A percentile compares a stretch with the other conserved stretches of the same genome.
Evolutionary conservation across 257 asterid species (phyloP).

Genomic region (Oldenlandia corymbosa): DNA sequence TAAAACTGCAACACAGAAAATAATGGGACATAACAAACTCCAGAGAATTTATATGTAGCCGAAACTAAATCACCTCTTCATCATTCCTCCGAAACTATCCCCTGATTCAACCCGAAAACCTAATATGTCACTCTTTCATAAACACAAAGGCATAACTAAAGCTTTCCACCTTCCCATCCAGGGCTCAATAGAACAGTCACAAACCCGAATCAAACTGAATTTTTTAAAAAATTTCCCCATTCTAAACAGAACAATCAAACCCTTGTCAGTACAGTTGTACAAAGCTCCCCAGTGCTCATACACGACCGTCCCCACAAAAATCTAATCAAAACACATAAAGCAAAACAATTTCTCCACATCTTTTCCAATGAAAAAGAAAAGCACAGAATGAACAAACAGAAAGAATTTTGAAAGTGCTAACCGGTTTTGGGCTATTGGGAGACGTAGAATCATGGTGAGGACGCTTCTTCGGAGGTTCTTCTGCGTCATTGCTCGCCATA

Average conservation of each 20-base stretch:
- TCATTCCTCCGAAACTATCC: neutral
- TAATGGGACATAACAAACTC: neutral
- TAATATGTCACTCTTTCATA: neutral
- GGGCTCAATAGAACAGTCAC: no score
- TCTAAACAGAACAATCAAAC: neutral
- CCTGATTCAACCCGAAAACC: neutral
- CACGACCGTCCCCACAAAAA: neutral
- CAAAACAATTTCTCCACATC: neutral
- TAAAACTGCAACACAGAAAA: neutral
- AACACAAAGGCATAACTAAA: neutral
- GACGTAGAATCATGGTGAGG: slow-evolving; percentile 54
- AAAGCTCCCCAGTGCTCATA: neutral
- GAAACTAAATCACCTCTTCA: neutral
- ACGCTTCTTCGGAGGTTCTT: slow-evolving; percentile 64
- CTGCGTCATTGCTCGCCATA: slow-evolving; percentile 36
- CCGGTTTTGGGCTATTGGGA: slow-evolving; percentile 40
- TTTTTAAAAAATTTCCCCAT: neutral
- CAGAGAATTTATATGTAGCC: neutral
- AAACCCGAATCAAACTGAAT: neutral
- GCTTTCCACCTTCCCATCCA: neutral
- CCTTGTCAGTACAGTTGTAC: neutral
- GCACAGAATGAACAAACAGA: neutral
- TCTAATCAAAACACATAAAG: neutral
- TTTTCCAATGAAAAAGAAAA: neutral
- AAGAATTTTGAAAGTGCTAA: neutral